A percentile compares a stretch with the other conserved stretches of the same genome.
Conservation (phyloP, 148 eudicot genomes). For the Chenopodium berlandieri region DNA sequence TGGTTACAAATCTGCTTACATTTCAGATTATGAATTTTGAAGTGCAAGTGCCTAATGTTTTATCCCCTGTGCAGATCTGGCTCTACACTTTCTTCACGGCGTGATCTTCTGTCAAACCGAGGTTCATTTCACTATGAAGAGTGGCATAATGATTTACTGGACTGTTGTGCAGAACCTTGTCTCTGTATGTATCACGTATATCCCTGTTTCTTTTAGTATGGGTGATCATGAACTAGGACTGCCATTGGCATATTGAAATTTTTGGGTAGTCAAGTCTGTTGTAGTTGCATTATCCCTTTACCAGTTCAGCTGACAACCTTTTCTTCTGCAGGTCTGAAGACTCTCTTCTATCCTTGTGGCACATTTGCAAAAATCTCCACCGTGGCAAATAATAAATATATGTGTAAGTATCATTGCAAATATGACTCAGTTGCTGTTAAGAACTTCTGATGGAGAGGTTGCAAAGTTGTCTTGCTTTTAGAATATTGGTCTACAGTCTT, state of each 20-base stretch:
- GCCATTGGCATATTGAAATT: background rate
- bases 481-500: background rate
- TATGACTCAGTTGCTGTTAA: background rate
- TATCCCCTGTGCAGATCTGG: constrained; percentile 48
- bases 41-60: background rate
- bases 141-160: constrained; percentile 93
- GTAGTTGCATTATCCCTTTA: background rate
- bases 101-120: constrained; percentile 51
- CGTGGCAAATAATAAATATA: constrained; percentile 59
- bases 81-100: constrained; percentile 64
- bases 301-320: constrained; percentile 11
- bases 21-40: background rate
- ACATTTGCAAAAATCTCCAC: constrained; percentile 80
- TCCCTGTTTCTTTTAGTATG: background rate
- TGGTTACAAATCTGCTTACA: background rate
- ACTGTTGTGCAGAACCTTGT: constrained; percentile 90
- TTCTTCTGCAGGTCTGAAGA: constrained; percentile 72
- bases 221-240: background rate
- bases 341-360: constrained; percentile 77
- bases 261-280: background rate
- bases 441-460: background rate
- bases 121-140: constrained; percentile 49
- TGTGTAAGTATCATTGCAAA: constrained; percentile 62
- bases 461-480: background rate
- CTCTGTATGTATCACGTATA: constrained; percentile 56